Evolutionary conservation across 768 basidiomycete genomes (phyloP), one percentile per base, ranked within the genome.

Genomic region (Kwoniella heveanensis): DNA sequence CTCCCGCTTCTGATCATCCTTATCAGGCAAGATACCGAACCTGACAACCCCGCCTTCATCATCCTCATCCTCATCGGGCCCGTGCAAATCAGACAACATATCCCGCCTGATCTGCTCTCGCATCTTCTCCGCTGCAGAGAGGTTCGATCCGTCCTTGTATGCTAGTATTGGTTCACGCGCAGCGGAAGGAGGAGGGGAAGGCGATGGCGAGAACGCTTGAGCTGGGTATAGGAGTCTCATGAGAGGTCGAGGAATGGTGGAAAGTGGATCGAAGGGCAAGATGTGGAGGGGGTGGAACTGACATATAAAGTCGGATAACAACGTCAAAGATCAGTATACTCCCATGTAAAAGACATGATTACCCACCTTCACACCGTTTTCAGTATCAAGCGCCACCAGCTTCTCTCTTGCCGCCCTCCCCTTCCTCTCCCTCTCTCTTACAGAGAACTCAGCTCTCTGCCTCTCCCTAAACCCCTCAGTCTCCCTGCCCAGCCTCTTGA

Each of bases 231-330:
- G 66, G 3, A 75, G 65, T 12, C 57, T 59, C 3, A 77, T 61
- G 2, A 79, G 60, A 0, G 75, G 75, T 22, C 51, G 44, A 1
- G 78, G 78, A 8, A 78, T 54, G 13, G 78, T 79, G 19, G 57
- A 54, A 1, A 68, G 58, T 22, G 78, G 71, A 8, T 71, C 64
- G 7, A 62, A 66, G 2, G 78, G 78, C 22, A 73, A 26, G 58
- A 77, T 65, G 57, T 78, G 73, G 12, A 79, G 74, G 10, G 78
- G 78, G 52, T 79, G 78, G 60, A 79, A 79, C 78, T 79, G 66
- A 25, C 9, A 56, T n/a, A 30, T 17, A 13, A n/a, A n/a, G n/a
- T n/a, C n/a, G n/a, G n/a, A n/a, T n/a, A n/a, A n/a, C n/a, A n/a
- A n/a, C n/a, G n/a, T n/a, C n/a, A n/a, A 47, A 22, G 17, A 22